Conservation (phyloP, 2,329 filamentous ascomycete genomes). For the Pseudogymnoascus sp. region DNA sequence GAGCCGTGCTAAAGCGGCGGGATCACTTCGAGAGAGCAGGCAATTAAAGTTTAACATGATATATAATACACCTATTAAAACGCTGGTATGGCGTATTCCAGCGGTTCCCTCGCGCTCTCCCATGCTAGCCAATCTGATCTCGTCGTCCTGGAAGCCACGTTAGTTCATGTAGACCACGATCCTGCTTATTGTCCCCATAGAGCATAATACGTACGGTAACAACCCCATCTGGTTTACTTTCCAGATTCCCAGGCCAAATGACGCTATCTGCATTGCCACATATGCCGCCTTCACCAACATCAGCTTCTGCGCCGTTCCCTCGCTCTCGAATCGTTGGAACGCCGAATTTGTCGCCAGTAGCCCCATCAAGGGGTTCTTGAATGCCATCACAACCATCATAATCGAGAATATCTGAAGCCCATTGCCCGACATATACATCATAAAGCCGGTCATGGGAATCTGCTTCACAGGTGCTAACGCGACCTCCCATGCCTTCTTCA, state of each 20-base stretch:
- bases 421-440: slow-evolving; percentile 99
- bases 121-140: slow-evolving; percentile 96
- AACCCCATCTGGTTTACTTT: slow-evolving; percentile 96
- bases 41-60: not conserved
- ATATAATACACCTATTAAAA: slow-evolving; percentile 21
- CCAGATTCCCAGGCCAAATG: slow-evolving; percentile 82
- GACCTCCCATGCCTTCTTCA: slow-evolving; percentile 98
- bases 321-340: slow-evolving; percentile 87
- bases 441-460: slow-evolving; percentile 95
- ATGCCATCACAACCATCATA: slow-evolving; percentile 99
- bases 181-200: not conserved
- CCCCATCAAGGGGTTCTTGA: slow-evolving; percentile 89
- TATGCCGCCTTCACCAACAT: slow-evolving; percentile 82
- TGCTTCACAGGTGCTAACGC: slow-evolving; percentile 88
- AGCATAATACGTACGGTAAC: slow-evolving; percentile 61
- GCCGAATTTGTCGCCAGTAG: slow-evolving; percentile 74
- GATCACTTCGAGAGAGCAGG: not conserved
- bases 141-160: slow-evolving; percentile 60
- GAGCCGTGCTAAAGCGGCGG: not conserved
- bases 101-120: slow-evolving; percentile 47
- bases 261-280: slow-evolving; percentile 75
- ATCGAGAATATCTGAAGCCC: slow-evolving; percentile 98
- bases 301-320: slow-evolving; percentile 65
- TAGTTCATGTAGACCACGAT: not conserved
- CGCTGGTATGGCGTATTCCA: slow-evolving; percentile 29